Evolutionary conservation across 805 yeast genomes (phyloP), one percentile per base, ranked within the genome.

Genomic region (Wickerhamiella brachini): DNA sequence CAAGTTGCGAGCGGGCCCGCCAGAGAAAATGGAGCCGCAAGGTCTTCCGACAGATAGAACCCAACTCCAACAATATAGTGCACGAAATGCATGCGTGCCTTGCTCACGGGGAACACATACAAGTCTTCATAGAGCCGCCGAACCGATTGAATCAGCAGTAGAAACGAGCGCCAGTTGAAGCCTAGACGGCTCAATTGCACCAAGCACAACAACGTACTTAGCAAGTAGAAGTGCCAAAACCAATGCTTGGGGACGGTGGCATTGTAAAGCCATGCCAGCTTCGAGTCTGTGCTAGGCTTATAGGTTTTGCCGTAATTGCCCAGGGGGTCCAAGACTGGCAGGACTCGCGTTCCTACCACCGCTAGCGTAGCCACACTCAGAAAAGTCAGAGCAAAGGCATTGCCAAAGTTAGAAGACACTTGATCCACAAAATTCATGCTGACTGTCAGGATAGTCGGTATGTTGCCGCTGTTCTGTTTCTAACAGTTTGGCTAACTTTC

Each of bases 41-140:
- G 17, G 1, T 54, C 57, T 39, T 64, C 57, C 31, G 48, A 26
- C 1, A 52, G 9, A 48, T 82, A 82, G 61, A 76, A 81, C 10
- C 62, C 57, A 2, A 77, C 26, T 0, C 89, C 89, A 3, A 74
- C 78, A 1, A 77, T 13, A 57, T 80, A 82, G 59, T 82, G 87
- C 13, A 73, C 63, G 12, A 79, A 38, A 56, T 81, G 81, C 61
- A 82, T 81, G 18, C 67, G 66, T 1, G 83, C 68, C 1, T 54
- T 57, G 5, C 65, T 45, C 26, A 73, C 65, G 54, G 69, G 70
- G 43, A 71, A 68, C 17, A 80, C 65, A 48, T 50, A 63, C 1
- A 63, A 46, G 56, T 80, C 73, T 59, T 82, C 89, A 44, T 59
- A 62, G 2, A 68, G 51, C 44, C 89, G 63, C 50, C 85, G 63